Evolutionary conservation across 2,329 filamentous ascomycete genomes (phyloP).

Genomic region (Diplocarpon rosae): DNA sequence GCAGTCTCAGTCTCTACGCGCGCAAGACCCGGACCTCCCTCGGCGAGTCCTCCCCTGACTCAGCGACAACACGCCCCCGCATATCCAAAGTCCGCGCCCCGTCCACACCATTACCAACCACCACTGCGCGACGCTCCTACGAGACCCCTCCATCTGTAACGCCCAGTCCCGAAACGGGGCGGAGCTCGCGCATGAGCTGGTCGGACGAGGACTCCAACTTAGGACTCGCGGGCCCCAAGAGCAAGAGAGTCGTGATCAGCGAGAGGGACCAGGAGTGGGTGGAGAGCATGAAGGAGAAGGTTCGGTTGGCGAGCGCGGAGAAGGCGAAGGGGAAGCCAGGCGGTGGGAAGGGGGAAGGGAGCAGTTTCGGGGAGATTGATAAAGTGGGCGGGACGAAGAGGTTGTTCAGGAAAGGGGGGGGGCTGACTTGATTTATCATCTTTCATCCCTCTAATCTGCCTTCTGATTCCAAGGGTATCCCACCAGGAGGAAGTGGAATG

Average conservation of each 20-base stretch:
- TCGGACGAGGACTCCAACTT: constrained; percentile 46
- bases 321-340: constrained; percentile 29
- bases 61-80: background rate
- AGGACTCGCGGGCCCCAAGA: constrained; percentile 60
- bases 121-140: background rate
- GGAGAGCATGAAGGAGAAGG: constrained; percentile 71
- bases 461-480: too few relatives aligned
- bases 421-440: background rate
- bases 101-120: background rate
- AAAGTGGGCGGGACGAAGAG: constrained; percentile 64
- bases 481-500: too few relatives aligned
- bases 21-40: constrained; percentile 22
- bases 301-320: constrained; percentile 57
- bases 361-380: constrained; percentile 54
- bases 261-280: constrained; percentile 72
- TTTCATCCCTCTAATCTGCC: too few relatives aligned
- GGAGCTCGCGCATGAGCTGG: constrained; percentile 41
- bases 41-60: constrained; percentile 8
- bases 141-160: background rate
- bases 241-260: constrained; percentile 54
- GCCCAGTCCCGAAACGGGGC: constrained; percentile 3
- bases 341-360: constrained; percentile 34
- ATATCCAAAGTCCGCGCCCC: background rate
- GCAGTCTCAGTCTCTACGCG: constrained; percentile 22
- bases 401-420: constrained; percentile 37